Evolutionary conservation across 176 grass and related monocot genomes (phyloP).

Genomic region (Ananas comosus): DNA sequence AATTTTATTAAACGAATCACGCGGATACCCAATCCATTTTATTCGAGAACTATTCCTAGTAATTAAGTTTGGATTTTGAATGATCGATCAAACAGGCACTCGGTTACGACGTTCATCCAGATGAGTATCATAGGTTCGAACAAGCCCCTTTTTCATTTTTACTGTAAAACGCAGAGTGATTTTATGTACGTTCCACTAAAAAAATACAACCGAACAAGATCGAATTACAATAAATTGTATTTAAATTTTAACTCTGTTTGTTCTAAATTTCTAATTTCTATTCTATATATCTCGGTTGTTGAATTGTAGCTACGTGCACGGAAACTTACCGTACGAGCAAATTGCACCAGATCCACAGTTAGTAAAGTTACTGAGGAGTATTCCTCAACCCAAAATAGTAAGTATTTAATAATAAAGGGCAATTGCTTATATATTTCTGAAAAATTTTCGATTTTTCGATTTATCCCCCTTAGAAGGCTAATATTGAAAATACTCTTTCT

Average conservation of each 20-base stretch:
- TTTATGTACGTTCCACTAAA: not conserved
- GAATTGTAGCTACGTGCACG: constrained; percentile 72
- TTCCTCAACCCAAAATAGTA: constrained; percentile 80
- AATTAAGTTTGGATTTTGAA: not conserved
- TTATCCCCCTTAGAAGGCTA: too few species aligned
- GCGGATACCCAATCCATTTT: not conserved
- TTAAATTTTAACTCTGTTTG: not conserved
- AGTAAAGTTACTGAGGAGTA: constrained; percentile 43
- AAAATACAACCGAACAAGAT: too few species aligned
- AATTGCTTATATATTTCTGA: too few species aligned
- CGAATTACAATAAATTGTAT: too few species aligned
- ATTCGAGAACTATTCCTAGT: not conserved
- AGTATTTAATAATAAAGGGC: constrained; percentile 6
- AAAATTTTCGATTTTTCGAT: too few species aligned
- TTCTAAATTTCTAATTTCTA: too few species aligned
- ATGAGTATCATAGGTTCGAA: constrained; percentile 91
- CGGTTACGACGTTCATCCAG: constrained; percentile 78
- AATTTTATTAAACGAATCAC: not conserved
- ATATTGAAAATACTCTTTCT: too few species aligned
- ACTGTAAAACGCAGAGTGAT: too few species aligned
- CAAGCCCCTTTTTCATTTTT: not conserved
- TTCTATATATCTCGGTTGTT: too few species aligned
- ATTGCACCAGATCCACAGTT: constrained; percentile 60
- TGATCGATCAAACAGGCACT: constrained; percentile 36
- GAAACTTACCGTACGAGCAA: constrained; percentile 56